These are phyloP conservation scores for Sesbania bispinosa DNA, from an alignment of 306 rosid species.

Conservation along the genomic window DNA sequence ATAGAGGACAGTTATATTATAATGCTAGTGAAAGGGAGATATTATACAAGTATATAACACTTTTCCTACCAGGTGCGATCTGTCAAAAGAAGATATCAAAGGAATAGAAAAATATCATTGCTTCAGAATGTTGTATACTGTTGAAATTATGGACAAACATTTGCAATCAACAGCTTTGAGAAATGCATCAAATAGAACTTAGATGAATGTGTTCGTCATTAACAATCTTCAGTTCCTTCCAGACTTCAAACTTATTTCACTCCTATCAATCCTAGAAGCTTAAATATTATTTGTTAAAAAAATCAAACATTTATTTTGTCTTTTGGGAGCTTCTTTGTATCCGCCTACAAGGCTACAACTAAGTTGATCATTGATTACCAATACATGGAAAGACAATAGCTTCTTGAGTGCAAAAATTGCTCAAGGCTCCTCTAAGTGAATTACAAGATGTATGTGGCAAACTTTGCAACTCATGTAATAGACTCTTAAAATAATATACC, in stretches of 20 bases:
- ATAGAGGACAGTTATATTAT: neutral
- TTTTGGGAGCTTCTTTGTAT: neutral
- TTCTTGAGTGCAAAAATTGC: neutral
- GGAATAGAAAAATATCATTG: neutral
- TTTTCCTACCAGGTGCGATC: neutral
- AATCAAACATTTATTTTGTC: neutral
- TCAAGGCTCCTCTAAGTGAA: neutral
- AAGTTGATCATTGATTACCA: neutral
- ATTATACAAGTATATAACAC: neutral
- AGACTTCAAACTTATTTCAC: neutral
- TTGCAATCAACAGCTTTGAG: too few relatives aligned
- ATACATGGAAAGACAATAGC: neutral
- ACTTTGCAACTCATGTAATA: neutral
- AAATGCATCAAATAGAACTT: neutral
- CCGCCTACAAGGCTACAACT: neutral
- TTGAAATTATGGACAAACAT: too few relatives aligned
- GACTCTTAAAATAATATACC: slow-evolving; percentile 36
- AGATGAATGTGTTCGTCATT: neutral
- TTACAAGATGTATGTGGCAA: neutral
- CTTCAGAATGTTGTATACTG: neutral
- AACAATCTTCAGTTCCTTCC: neutral
- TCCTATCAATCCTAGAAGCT: neutral
- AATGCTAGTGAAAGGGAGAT: neutral
- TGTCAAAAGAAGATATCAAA: neutral
- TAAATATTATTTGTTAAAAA: neutral